Conservation (phyloP, 1,139 yeast genomes). For the Sugiyamaella sp. region DNA sequence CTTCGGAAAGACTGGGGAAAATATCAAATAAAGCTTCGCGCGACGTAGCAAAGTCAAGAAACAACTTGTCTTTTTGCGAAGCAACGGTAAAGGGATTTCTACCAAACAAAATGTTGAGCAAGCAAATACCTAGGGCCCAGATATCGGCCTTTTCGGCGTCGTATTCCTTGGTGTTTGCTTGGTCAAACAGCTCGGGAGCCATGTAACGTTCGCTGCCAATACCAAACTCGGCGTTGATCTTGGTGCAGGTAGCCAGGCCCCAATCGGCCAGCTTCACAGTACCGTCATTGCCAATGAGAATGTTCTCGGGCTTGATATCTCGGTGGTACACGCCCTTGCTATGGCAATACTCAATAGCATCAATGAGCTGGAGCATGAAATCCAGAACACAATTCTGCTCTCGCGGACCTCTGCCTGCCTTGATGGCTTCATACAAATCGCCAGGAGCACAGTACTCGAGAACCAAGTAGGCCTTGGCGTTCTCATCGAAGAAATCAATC, state of each 20-base stretch:
- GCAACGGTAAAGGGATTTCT: conserved; percentile 89
- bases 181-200: conserved; percentile 85
- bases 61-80: conserved; percentile 79
- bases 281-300: conserved; percentile 68
- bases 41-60: conserved; percentile 81
- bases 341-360: conserved; percentile 80
- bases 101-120: conserved; percentile 83
- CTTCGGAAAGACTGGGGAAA: conserved; percentile 86
- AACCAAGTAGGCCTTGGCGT: conserved; percentile 55
- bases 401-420: conserved; percentile 72
- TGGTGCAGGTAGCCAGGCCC: conserved; percentile 81
- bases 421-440: conserved; percentile 91
- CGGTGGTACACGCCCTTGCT: conserved; percentile 74
- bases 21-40: conserved; percentile 92
- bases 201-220: conserved; percentile 94
- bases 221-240: conserved; percentile 74
- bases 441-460: conserved; percentile 91
- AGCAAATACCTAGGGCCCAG: conserved; percentile 90
- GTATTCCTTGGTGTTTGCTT: conserved; percentile 58
- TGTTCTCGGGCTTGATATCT: conserved; percentile 89
- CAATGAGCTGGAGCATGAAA: conserved; percentile 73
- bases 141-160: conserved; percentile 87
- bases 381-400: conserved; percentile 64
- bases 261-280: conserved; percentile 84
- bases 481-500: conserved; percentile 74